Base-by-base conservation (phyloP, 2,329 filamentous ascomycete species). In the Xylaria polymorpha region DNA sequence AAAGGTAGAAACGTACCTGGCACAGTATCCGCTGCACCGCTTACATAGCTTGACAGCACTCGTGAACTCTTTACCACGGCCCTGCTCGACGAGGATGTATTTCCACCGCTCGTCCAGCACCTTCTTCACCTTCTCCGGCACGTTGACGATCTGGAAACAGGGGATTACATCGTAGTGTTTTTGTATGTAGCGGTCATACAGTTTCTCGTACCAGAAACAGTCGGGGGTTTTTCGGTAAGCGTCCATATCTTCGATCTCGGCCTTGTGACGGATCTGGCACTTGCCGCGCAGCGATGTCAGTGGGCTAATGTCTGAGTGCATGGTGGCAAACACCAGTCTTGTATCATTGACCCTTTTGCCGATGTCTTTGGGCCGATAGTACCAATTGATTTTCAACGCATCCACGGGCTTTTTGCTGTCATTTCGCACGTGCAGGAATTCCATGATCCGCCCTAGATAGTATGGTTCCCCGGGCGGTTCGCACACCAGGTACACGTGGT, bases 401-500 rank as follows among this genome's bases (percentile, higher is more conserved):
- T 98, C 95, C 72, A 99, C 90, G 0, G 92, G 91, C 68, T 90
- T 88, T 64, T 85, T 86, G 43, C 85, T 82, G 79, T 94, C 88
- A 77, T 95, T 94, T 76, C 94, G 90, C 77, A 87, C 84, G 77
- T 97, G 94, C 75, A 98, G 85, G 79, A 98, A 98, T 80, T 99
- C 95, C 96, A 99, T 99, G 80, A 99, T 96, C 75, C 96, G 93
- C 72, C 93, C 96, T 73, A 99, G 85, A 80, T 99, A 99, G 83
- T 99, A 99, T 64, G 96, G 96, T 82, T 99, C 96, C 62, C 96
- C 96, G 18, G 96, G 96, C 60, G 96, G 96, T 82, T 99, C 96
- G 82, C 94, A 98, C 72, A 99, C 92, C 71, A 98, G 89, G 85
- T 98, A 99, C 74, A 97, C 93, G 84, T 98, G 86, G 81, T 89